Percentiles rank a stretch among this genome's conserved stretches.
Conservation (phyloP, 352 stramenopile species). For the Pythium brachiatum region DNA sequence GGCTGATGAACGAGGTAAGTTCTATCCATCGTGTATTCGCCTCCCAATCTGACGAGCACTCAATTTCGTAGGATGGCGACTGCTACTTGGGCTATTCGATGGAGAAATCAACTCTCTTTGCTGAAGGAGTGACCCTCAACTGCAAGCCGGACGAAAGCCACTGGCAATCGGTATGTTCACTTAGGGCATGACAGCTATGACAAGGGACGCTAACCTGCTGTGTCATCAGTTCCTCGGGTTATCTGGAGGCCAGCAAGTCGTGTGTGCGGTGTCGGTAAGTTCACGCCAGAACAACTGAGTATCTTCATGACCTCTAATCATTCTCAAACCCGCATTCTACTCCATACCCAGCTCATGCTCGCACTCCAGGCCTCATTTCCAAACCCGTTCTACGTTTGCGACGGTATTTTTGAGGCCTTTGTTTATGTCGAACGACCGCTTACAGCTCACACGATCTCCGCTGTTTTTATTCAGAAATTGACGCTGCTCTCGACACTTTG, state of each 20-base stretch:
- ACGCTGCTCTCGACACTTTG: constrained; percentile 36
- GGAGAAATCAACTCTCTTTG: constrained; percentile 33
- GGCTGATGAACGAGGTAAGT: constrained; percentile 25
- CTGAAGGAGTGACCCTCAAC: constrained; percentile 33
- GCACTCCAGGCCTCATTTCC: constrained; percentile 37
- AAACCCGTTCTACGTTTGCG: constrained; percentile 38
- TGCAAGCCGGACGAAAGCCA: constrained; percentile 44
- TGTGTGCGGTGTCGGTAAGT: constrained; percentile 36
- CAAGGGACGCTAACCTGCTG: not conserved
- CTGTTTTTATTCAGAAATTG: constrained; percentile 29
- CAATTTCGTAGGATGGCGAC: constrained; percentile 30
- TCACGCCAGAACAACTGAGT: not conserved
- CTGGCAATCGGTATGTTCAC: constrained; percentile 28
- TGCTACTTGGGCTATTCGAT: constrained; percentile 35
- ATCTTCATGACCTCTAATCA: not conserved
- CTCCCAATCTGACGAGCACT: not conserved
- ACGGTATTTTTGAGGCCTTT: constrained; percentile 26
- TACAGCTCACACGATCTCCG: not conserved
- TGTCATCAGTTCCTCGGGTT: constrained; percentile 33
- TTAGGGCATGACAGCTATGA: not conserved
- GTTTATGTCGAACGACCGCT: too few relatives aligned
- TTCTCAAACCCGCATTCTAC: not conserved
- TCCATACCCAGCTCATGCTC: constrained; percentile 28
- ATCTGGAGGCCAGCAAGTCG: constrained; percentile 39
- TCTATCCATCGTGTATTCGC: not conserved